These are phyloP conservation scores for Eimeria praecox DNA, from an alignment of 169 alveolate species.

Conservation along the genomic window DNA sequence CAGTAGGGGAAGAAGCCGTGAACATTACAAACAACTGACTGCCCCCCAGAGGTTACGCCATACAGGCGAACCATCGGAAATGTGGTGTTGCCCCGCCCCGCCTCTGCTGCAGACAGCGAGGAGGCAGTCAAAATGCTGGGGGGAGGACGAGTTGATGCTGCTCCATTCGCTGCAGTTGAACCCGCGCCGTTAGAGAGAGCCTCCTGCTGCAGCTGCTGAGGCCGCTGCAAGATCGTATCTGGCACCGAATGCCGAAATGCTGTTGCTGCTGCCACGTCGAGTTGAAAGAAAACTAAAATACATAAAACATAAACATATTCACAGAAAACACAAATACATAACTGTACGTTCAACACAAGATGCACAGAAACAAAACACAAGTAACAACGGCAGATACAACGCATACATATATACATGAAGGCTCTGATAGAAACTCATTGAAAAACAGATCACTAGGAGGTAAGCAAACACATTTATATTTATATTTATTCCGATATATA, in stretches of 20 bases:
- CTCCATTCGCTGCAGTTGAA: background rate
- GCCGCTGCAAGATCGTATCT: background rate
- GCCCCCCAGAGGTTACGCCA: constrained; percentile 86
- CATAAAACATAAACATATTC: no score
- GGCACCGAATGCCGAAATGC: constrained; percentile 33
- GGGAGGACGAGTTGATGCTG: background rate
- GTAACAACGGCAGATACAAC: background rate
- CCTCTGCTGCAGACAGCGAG: constrained; percentile 50
- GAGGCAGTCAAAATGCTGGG: constrained; percentile 32
- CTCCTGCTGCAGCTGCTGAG: constrained; percentile 17
- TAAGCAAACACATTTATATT: background rate
- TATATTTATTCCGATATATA: no score
- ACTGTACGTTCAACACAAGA: background rate
- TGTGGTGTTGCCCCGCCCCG: constrained; percentile 59
- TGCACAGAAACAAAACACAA: background rate
- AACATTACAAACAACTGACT: constrained; percentile 83
- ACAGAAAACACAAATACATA: background rate
- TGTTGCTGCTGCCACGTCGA: constrained; percentile 71
- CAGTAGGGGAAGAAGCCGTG: constrained; percentile 87
- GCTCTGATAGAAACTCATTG: background rate
- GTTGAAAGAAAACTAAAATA: constrained; percentile 74
- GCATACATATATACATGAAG: background rate
- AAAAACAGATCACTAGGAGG: background rate
- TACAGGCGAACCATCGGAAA: constrained; percentile 84
- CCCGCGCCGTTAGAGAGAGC: background rate